Conservation (phyloP, 441 rosid genomes). For the Pelargonium fulgidum region DNA sequence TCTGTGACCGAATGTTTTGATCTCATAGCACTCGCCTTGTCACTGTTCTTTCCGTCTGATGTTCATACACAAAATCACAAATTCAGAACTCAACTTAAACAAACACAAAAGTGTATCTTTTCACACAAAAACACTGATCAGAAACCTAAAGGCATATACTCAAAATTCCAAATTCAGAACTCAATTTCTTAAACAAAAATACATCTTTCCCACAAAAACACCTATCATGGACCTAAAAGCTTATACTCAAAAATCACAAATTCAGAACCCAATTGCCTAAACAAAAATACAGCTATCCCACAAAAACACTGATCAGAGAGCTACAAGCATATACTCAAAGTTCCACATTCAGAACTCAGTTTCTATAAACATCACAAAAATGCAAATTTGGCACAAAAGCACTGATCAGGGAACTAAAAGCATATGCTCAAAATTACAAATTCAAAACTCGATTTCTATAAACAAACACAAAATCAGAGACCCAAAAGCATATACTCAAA, state of each 20-base stretch:
- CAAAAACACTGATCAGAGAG: too few species aligned
- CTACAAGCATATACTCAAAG: not conserved
- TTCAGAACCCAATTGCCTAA: too few species aligned
- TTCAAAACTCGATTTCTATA: too few species aligned
- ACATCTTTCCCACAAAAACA: too few species aligned
- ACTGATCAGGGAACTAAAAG: not conserved
- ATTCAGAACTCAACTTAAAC: not conserved
- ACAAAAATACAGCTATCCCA: too few species aligned
- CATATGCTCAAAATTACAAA: too few species aligned
- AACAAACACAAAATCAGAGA: too few species aligned
- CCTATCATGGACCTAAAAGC: too few species aligned
- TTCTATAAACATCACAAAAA: not conserved
- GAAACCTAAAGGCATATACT: not conserved
- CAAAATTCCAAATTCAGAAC: too few species aligned
- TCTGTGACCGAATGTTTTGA: slow-evolving; percentile 6
- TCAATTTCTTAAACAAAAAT: too few species aligned
- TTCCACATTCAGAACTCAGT: not conserved
- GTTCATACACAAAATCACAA: not conserved
- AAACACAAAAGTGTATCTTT: not conserved
- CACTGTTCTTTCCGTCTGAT: not conserved
- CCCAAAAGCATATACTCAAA: not conserved
- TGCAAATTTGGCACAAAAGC: not conserved
- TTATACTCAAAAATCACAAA: too few species aligned
- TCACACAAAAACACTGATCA: not conserved
- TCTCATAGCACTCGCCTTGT: slow-evolving; percentile 1